phyloP scores from a whole-genome alignment of 2,329 filamentous ascomycete genomes.

The Diaporthe helianthi region DNA sequence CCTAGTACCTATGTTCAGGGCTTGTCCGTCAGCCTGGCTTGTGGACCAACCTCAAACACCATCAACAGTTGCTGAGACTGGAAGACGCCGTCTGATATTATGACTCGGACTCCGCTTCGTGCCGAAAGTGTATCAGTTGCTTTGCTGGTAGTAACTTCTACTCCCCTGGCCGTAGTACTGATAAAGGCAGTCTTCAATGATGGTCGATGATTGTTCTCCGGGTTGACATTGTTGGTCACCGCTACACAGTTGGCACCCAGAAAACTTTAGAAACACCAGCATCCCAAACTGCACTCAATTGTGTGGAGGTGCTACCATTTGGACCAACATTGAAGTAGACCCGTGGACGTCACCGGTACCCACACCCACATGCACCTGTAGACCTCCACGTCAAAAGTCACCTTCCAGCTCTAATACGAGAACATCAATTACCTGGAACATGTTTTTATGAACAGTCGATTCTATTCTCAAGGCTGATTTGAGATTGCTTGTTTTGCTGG shows the following conservation, averaged over 20 bases:
- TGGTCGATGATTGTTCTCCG: constrained; percentile 1
- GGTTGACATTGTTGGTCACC: constrained; percentile 11
- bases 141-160: constrained; percentile 37
- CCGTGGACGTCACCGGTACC: not conserved
- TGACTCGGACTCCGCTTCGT: constrained; percentile 49
- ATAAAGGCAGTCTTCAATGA: constrained; percentile 9
- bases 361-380: too few relatives aligned
- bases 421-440: not conserved
- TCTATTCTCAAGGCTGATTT: not conserved
- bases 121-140: constrained; percentile 26
- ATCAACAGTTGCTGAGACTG: constrained; percentile 49
- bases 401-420: too few relatives aligned
- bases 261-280: not conserved
- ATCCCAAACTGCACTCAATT: not conserved
- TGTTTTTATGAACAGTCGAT: not conserved
- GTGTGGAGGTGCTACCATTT: not conserved
- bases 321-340: too few relatives aligned
- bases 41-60: constrained; percentile 44
- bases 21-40: constrained; percentile 41
- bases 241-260: constrained; percentile 7
- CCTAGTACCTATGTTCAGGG: constrained; percentile 31
- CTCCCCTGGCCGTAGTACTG: constrained; percentile 38
- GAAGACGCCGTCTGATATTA: constrained; percentile 51
- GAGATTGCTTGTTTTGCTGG: not conserved
- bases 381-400: not conserved